Evolutionary conservation across 108 stramenopile genomes (phyloP), one percentile per base, ranked within the genome.

Genomic region (Cyclotella baltica): DNA sequence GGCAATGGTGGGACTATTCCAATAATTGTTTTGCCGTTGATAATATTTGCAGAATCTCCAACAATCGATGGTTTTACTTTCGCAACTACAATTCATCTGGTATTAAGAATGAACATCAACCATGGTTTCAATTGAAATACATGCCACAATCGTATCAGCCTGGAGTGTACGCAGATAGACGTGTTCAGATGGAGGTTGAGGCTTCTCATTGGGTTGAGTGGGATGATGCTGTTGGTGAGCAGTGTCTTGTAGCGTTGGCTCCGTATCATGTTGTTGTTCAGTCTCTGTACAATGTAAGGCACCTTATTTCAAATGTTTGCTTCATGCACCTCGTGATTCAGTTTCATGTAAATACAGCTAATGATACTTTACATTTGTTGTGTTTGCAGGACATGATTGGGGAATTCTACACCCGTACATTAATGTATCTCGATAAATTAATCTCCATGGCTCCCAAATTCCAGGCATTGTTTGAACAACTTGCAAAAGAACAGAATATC

Each of bases 211-310:
- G n/a, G n/a, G n/a, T 52, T n/a, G 11, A 10, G 19, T 52, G 51
- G 51, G 19, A n/a, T 10, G 51, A 52, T n/a, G 4, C n/a, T n/a
- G n/a, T 52, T 19, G n/a, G 51, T 52, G 19, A 52, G 4, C 51
- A n/a, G 51, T 52, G 51, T n/a, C 4, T 52, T 4, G n/a, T 52
- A 52, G 10, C 11, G 4, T 4, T 4, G 11, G 51, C 4, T 52
- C 51, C 51, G 11, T 52, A 52, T 52, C 51, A 52, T 52, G 19
- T 52, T 52, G 51, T 52, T 20, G 11, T 52, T 10, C 51, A 52
- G n/a, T 52, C 51, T n/a, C 51, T 52, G 11, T 52, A n/a, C 51
- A 52, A 52, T 52, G 51, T 52, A n/a, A 43, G 40, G n/a, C n/a
- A n/a, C n/a, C n/a, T n/a, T n/a, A n/a, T n/a, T n/a, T n/a, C n/a